A percentile compares a stretch with the other conserved stretches of the same genome.
Conservation (phyloP, 2,329 filamentous ascomycete species). For the Grosmannia clavigera region DNA sequence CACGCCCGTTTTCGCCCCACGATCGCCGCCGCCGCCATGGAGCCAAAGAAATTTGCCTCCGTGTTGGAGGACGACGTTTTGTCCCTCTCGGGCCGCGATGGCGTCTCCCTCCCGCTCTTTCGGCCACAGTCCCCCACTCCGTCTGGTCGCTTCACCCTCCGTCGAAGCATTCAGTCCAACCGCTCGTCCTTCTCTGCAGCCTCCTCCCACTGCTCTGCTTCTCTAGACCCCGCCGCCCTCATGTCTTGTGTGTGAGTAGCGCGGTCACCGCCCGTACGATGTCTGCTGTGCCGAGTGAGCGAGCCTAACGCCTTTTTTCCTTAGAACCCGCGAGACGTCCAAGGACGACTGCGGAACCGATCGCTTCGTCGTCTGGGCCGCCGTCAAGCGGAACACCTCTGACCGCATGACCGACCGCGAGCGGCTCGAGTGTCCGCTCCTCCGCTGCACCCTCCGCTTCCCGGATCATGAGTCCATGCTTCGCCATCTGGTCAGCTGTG, state of each 20-base stretch:
- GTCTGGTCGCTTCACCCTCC: slow-evolving; percentile 10
- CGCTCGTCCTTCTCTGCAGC: background rate
- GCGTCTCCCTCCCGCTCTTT: background rate
- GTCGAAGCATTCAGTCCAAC: slow-evolving; percentile 8
- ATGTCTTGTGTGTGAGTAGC: slow-evolving; percentile 13
- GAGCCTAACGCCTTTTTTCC: background rate
- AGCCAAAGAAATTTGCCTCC: slow-evolving; percentile 12
- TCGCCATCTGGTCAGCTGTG: slow-evolving; percentile 36
- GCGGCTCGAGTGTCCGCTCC: slow-evolving; percentile 37
- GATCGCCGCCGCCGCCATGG: slow-evolving; percentile 9
- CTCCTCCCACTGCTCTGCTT: background rate
- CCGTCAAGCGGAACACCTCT: slow-evolving; percentile 40
- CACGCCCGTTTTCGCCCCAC: background rate
- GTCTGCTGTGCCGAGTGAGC: background rate
- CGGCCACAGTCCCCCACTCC: slow-evolving; percentile 10
- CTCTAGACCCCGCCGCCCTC: background rate
- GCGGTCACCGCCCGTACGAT: background rate
- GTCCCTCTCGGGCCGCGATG: slow-evolving; percentile 2
- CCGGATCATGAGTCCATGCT: slow-evolving; percentile 41
- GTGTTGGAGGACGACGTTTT: slow-evolving; percentile 11
- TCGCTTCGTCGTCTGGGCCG: slow-evolving; percentile 44
- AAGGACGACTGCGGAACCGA: slow-evolving; percentile 39
- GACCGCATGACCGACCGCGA: slow-evolving; percentile 33
- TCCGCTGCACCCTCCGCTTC: slow-evolving; percentile 37
- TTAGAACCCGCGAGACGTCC: slow-evolving; percentile 30